Conservation (phyloP, 208 protist species). For the Leishmania tarentolae region DNA sequence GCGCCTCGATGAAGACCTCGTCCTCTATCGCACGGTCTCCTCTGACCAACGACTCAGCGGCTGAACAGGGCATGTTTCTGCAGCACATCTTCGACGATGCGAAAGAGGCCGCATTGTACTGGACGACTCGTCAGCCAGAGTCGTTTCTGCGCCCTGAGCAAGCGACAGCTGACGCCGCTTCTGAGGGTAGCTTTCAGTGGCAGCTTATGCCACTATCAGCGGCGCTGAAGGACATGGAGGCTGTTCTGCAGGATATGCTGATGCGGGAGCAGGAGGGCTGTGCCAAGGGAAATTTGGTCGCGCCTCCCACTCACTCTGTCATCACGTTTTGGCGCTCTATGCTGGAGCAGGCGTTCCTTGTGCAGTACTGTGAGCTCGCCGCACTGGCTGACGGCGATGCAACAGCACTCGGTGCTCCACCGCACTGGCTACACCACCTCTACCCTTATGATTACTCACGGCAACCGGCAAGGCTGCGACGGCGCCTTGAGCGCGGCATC, state of each 20-base stretch:
- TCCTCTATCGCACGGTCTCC: not conserved
- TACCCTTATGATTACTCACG: constrained; percentile 24
- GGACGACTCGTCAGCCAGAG: constrained; percentile 5
- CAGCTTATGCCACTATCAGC: constrained; percentile 7
- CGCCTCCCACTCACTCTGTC: not conserved
- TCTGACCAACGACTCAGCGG: not conserved
- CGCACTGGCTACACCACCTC: not conserved
- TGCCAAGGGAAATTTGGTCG: not conserved
- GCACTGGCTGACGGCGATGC: not conserved
- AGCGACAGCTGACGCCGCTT: not conserved
- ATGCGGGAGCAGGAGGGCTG: not conserved
- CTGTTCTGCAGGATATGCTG: constrained; percentile 15
- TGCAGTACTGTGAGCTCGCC: constrained; percentile 24
- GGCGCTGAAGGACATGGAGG: constrained; percentile 1
- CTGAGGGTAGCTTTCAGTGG: not conserved
- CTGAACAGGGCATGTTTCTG: not conserved
- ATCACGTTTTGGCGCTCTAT: constrained; percentile 28
- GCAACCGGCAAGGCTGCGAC: constrained; percentile 25
- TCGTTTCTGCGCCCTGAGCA: constrained; percentile 13
- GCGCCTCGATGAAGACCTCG: not conserved
- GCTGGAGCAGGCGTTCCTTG: constrained; percentile 42
- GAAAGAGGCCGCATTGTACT: constrained; percentile 19
- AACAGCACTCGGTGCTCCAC: not conserved
- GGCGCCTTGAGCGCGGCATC: constrained; percentile 29
- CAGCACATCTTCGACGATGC: constrained; percentile 30